These are phyloP conservation scores for Colletotrichum somersetense DNA, from an alignment of 2,329 filamentous ascomycete genomes.

Conservation along the genomic window DNA sequence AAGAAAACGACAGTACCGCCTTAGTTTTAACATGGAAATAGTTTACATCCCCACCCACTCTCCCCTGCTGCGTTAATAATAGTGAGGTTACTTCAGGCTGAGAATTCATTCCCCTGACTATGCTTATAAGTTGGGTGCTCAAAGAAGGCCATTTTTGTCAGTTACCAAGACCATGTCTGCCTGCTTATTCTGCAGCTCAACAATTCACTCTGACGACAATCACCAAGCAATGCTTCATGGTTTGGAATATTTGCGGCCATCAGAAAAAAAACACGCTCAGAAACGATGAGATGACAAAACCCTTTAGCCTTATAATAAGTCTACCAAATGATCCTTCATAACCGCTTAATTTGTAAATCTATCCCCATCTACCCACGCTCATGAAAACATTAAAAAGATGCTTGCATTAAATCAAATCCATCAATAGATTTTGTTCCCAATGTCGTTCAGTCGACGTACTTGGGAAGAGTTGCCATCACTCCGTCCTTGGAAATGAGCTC, in stretches of 20 bases:
- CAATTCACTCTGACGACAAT: background rate
- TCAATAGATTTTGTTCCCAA: background rate
- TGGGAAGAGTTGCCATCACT: slow-evolving; percentile 62
- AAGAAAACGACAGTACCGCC: no score
- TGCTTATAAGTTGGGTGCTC: background rate
- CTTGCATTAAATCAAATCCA: background rate
- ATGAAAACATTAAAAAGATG: background rate
- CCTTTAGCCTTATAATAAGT: background rate
- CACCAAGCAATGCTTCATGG: background rate
- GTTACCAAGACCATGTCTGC: background rate
- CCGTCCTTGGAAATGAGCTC: slow-evolving; percentile 61
- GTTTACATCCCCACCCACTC: no score
- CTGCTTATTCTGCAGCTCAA: background rate
- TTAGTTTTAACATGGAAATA: no score
- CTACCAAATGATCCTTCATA: background rate
- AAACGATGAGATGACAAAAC: background rate
- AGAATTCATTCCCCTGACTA: background rate
- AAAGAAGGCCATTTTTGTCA: background rate
- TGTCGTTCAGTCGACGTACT: slow-evolving; percentile 54
- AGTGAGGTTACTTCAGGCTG: background rate
- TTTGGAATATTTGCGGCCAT: no score
- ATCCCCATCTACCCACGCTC: background rate
- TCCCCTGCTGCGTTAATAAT: no score
- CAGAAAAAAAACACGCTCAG: background rate
- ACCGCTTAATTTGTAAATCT: background rate